Percentiles rank a stretch among this genome's conserved stretches.
These are phyloP conservation scores for Cucumis melo DNA, from an alignment of 306 rosid genomes.

Conservation along the genomic window DNA sequence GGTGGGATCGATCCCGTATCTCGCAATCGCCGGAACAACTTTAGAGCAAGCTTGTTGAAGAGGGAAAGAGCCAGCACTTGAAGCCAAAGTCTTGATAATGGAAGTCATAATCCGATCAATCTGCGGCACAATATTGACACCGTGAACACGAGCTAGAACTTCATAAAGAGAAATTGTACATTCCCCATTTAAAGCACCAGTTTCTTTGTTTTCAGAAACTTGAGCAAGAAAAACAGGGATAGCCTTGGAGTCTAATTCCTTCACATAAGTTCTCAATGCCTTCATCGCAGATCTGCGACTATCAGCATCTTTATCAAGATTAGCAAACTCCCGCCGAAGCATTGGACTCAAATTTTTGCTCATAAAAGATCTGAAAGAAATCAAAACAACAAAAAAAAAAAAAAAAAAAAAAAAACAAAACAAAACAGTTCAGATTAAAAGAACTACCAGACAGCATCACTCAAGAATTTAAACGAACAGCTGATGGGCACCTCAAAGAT, in stretches of 20 bases:
- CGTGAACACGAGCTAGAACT: slow-evolving; percentile 81
- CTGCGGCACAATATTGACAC: slow-evolving; percentile 65
- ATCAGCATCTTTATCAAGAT: slow-evolving; percentile 73
- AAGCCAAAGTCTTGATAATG: slow-evolving; percentile 66
- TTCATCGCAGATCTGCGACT: slow-evolving; percentile 75
- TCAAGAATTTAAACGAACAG: background rate
- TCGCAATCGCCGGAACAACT: slow-evolving; percentile 75
- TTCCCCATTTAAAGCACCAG: slow-evolving; percentile 56
- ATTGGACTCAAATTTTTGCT: slow-evolving; percentile 44
- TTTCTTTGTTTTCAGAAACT: slow-evolving; percentile 79
- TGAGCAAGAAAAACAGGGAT: slow-evolving; percentile 77
- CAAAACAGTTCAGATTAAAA: background rate
- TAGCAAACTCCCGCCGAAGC: slow-evolving; percentile 43
- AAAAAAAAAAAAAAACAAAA: too few species aligned
- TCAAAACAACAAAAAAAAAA: slow-evolving; percentile 1
- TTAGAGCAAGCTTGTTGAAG: slow-evolving; percentile 88
- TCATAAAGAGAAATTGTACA: slow-evolving; percentile 71
- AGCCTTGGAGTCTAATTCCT: slow-evolving; percentile 60
- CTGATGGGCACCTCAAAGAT: background rate
- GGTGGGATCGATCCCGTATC: slow-evolving; percentile 84
- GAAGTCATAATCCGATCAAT: slow-evolving; percentile 59
- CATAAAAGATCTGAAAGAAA: slow-evolving; percentile 29
- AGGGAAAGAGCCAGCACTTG: slow-evolving; percentile 74
- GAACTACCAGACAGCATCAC: background rate
- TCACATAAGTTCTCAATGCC: slow-evolving; percentile 59